These are phyloP conservation scores for Spongospora subterranea DNA, from an alignment of 208 protist species.

Conservation along the genomic window DNA sequence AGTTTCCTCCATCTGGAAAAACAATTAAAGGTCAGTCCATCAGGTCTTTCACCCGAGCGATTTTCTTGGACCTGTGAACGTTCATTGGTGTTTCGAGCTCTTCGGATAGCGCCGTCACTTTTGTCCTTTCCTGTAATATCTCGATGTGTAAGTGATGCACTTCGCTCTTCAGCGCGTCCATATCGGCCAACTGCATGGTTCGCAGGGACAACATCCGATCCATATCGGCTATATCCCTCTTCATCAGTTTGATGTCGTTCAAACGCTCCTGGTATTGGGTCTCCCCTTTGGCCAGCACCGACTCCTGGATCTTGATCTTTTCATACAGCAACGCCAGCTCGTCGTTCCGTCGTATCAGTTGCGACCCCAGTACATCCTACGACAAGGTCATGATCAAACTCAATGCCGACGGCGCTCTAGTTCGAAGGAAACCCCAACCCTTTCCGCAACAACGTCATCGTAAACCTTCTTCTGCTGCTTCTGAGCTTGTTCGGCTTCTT, in stretches of 20 bases:
- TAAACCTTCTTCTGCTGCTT: slow-evolving; percentile 87
- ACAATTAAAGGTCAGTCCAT: neutral
- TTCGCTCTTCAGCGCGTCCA: slow-evolving; percentile 73
- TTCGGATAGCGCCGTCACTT: slow-evolving; percentile 85
- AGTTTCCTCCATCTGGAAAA: slow-evolving; percentile 92
- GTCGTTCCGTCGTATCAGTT: slow-evolving; percentile 95
- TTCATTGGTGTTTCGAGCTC: slow-evolving; percentile 96
- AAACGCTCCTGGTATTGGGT: slow-evolving; percentile 87
- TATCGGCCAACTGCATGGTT: slow-evolving; percentile 62
- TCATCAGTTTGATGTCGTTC: slow-evolving; percentile 84
- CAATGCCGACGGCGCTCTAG: no score
- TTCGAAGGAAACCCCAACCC: no score
- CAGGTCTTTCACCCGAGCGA: neutral
- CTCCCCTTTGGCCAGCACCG: slow-evolving; percentile 89
- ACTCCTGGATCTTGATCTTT: slow-evolving; percentile 94
- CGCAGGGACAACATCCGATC: slow-evolving; percentile 74
- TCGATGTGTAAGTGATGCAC: slow-evolving; percentile 83
- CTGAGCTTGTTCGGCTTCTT: slow-evolving; percentile 86
- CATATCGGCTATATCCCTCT: slow-evolving; percentile 86
- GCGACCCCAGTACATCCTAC: slow-evolving; percentile 78
- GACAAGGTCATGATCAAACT: slow-evolving; percentile 86
- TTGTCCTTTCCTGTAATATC: slow-evolving; percentile 80
- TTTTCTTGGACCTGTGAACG: slow-evolving; percentile 84
- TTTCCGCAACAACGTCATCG: slow-evolving; percentile 88
- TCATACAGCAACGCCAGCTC: slow-evolving; percentile 94